Evolutionary conservation across 2,329 filamentous ascomycete species (phyloP).

Genomic region (Hypoxylon sp.): DNA sequence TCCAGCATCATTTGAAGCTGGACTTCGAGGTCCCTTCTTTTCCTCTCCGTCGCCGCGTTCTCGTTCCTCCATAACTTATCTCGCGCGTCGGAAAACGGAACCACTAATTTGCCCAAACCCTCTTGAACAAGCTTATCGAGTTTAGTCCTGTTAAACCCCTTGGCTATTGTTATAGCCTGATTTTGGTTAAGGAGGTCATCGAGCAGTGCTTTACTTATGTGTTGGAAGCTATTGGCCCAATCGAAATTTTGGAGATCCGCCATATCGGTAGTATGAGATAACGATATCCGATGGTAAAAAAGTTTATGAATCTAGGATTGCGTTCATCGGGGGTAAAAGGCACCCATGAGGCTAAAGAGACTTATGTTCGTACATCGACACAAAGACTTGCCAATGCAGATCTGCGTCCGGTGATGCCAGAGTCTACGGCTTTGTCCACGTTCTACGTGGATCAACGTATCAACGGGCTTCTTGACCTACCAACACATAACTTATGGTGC

Average conservation of each 20-base stretch:
- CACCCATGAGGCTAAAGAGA: too few relatives aligned
- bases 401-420: conserved; percentile 13
- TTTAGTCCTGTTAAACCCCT: neutral
- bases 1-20: neutral
- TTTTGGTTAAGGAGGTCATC: neutral
- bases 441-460: conserved; percentile 2
- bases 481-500: neutral
- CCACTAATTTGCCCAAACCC: neutral
- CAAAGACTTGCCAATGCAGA: conserved; percentile 16
- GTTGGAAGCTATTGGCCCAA: neutral
- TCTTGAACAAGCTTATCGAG: neutral
- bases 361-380: conserved; percentile 25
- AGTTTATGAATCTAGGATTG: neutral
- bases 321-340: neutral
- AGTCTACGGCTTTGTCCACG: conserved; percentile 17
- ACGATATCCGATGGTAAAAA: neutral
- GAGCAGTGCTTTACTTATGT: neutral
- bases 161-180: neutral
- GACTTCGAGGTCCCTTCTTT: neutral
- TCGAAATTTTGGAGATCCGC: neutral
- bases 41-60: too few relatives aligned
- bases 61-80: too few relatives aligned
- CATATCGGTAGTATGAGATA: conserved; percentile 2
- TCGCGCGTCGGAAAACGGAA: neutral
- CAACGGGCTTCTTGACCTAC: neutral